phyloP scores from a whole-genome alignment of 2,329 filamentous ascomycete genomes.

The Cryphonectria japonica region DNA sequence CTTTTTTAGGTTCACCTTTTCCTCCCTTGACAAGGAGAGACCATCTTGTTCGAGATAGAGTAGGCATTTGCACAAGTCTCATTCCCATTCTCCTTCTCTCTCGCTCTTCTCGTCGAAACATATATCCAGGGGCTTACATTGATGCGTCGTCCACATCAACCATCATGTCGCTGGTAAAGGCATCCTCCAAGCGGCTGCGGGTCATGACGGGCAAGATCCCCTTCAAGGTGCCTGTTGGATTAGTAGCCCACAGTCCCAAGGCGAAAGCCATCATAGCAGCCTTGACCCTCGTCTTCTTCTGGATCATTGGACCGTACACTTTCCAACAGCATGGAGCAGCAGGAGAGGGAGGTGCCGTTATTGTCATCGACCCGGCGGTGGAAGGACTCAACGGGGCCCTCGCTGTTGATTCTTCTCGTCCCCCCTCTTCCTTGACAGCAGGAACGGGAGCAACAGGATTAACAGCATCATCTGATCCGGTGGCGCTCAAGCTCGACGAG shows the following conservation, averaged over 20 bases:
- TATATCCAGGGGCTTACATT: neutral
- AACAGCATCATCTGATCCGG: neutral
- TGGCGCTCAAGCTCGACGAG: neutral
- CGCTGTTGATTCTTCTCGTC: neutral
- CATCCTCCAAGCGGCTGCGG: neutral
- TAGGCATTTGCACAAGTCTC: neutral
- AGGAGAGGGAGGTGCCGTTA: neutral
- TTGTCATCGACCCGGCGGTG: neutral
- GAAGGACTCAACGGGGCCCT: neutral
- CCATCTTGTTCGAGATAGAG: neutral
- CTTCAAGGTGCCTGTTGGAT: conserved; percentile 15
- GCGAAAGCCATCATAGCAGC: conserved; percentile 15
- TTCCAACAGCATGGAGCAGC: neutral
- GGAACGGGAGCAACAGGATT: too few species aligned
- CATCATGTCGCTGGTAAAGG: conserved; percentile 15
- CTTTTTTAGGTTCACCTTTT: neutral
- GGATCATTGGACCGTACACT: conserved; percentile 20
- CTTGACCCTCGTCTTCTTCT: conserved; percentile 19
- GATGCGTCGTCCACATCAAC: neutral
- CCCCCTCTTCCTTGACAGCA: neutral
- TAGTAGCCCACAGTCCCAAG: conserved; percentile 16
- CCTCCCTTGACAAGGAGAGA: neutral
- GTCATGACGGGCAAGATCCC: conserved; percentile 11
- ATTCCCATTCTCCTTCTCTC: neutral
- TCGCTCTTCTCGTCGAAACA: neutral